A percentile compares a stretch with the other conserved stretches of the same genome.
These are phyloP conservation scores for Polyplosphaeria fusca DNA, from an alignment of 495 filamentous ascomycete species.

Conservation along the genomic window DNA sequence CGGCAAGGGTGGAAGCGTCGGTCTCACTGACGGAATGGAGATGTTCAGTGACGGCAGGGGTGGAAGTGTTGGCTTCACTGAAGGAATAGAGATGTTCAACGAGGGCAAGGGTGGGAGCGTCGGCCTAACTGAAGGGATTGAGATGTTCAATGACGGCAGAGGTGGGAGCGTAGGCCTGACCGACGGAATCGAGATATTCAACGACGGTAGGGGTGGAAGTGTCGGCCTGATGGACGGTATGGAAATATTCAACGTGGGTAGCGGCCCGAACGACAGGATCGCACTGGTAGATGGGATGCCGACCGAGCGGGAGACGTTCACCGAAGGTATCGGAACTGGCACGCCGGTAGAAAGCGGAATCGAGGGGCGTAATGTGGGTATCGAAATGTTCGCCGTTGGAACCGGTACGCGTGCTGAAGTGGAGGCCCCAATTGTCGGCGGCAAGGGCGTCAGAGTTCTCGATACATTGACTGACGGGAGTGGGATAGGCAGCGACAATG, in stretches of 20 bases:
- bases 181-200: no score
- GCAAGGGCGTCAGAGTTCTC: not conserved
- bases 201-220: no score
- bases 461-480: not conserved
- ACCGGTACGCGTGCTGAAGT: not conserved
- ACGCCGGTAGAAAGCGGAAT: not conserved
- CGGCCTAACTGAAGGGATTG: not conserved
- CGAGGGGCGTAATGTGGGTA: not conserved
- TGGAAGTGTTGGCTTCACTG: not conserved
- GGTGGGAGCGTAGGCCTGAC: no score
- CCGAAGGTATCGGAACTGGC: no score
- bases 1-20: no score
- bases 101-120: not conserved
- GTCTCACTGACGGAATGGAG: not conserved
- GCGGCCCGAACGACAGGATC: not conserved
- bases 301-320: not conserved
- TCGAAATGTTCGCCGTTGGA: not conserved
- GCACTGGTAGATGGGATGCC: not conserved
- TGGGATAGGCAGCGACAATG: not conserved
- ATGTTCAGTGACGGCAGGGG: not conserved
- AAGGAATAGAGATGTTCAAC: not conserved
- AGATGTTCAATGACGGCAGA: conserved; percentile 1
- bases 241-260: not conserved
- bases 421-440: no score
- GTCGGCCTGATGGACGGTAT: not conserved